Evolutionary conservation across 2,329 filamentous ascomycete species (phyloP).

Genomic region (Macroventuria anomochaeta): DNA sequence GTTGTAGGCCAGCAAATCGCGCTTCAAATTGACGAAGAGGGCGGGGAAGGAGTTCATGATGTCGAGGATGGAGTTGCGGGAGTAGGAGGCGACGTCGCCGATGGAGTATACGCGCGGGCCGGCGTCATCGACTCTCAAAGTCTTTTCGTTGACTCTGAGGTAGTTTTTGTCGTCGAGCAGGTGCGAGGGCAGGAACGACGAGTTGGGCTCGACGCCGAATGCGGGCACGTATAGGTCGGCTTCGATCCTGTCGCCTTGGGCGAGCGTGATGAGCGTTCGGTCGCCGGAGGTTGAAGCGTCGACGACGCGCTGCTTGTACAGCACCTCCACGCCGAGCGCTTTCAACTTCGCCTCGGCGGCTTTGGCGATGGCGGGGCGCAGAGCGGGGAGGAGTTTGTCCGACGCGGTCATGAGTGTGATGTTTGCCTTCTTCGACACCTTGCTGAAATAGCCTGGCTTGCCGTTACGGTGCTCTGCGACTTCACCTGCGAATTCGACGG

Average conservation of each 20-base stretch:
- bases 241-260: constrained; percentile 55
- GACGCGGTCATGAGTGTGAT: constrained; percentile 56
- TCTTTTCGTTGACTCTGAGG: constrained; percentile 56
- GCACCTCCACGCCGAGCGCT: constrained; percentile 56
- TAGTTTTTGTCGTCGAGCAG: constrained; percentile 57
- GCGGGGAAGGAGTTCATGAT: constrained; percentile 51
- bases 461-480: constrained; percentile 53
- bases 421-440: constrained; percentile 37
- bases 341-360: constrained; percentile 56
- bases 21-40: constrained; percentile 54
- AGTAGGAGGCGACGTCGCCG: constrained; percentile 56
- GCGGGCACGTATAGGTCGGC: constrained; percentile 62
- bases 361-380: constrained; percentile 50
- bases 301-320: constrained; percentile 49
- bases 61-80: constrained; percentile 52
- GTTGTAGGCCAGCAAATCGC: constrained; percentile 51
- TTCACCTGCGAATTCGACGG: constrained; percentile 59
- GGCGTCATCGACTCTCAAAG: constrained; percentile 55
- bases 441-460: constrained; percentile 49
- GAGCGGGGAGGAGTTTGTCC: constrained; percentile 50
- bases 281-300: constrained; percentile 38
- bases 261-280: constrained; percentile 48
- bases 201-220: constrained; percentile 60
- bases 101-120: constrained; percentile 56
- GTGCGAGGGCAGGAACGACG: constrained; percentile 56